These are phyloP conservation scores for Saposhnikovia divaricata DNA, from an alignment of 129 eudicot species.

Conservation along the genomic window DNA sequence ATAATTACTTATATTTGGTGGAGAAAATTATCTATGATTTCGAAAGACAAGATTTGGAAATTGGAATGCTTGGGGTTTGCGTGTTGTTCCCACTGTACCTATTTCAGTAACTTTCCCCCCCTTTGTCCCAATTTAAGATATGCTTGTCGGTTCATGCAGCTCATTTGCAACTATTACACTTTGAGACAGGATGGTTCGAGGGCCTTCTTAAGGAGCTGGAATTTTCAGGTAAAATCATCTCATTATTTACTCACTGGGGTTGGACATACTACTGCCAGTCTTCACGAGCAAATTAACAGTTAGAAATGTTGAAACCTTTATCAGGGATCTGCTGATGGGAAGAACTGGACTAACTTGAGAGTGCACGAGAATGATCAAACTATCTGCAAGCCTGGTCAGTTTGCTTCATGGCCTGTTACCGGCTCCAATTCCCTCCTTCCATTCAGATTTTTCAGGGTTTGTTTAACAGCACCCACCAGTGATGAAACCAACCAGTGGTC, in stretches of 20 bases:
- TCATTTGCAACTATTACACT: constrained; percentile 95
- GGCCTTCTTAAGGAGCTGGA: constrained; percentile 79
- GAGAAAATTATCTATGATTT: too few relatives aligned
- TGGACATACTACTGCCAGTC: neutral
- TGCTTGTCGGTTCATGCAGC: constrained; percentile 38
- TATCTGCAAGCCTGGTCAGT: constrained; percentile 80
- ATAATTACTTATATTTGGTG: too few relatives aligned
- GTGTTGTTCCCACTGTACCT: too few relatives aligned
- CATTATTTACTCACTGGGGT: neutral
- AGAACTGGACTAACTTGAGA: constrained; percentile 75
- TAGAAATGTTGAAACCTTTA: neutral
- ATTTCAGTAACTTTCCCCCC: neutral
- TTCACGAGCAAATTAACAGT: neutral
- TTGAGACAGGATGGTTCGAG: constrained; percentile 92
- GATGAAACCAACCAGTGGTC: constrained; percentile 73
- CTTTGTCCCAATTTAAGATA: neutral
- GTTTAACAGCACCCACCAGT: constrained; percentile 62
- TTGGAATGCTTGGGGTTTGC: too few relatives aligned
- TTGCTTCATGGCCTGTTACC: constrained; percentile 80
- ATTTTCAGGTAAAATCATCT: constrained; percentile 48
- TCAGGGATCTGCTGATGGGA: constrained; percentile 92
- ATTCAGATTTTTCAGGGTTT: constrained; percentile 80
- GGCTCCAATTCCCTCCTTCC: constrained; percentile 86
- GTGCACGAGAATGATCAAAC: constrained; percentile 84
- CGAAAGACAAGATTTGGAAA: too few relatives aligned